Evolutionary conservation across 2,329 filamentous ascomycete genomes (phyloP), one percentile per base, ranked within the genome.

Genomic region (Ophiosphaerella narmari): DNA sequence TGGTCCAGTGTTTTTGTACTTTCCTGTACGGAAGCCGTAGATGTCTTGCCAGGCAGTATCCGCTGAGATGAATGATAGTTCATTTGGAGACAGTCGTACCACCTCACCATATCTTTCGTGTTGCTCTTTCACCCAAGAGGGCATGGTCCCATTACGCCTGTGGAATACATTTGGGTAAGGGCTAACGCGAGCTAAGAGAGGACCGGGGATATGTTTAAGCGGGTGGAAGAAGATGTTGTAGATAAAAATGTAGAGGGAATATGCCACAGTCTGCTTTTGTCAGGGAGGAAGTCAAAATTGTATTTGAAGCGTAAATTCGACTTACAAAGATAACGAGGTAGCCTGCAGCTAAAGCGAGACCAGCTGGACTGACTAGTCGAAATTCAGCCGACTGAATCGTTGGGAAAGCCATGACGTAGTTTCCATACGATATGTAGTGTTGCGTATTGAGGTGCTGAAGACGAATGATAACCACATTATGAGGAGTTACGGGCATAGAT

Each of bases 141-240:
- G 26, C n/a, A 68, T 62, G 1, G 35, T 50, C 4, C 75, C 74
- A 7, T 54, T 60, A 1, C 65, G 49, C 9, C 63, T 51, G 29
- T 55, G 60, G 12, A 64, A 38, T 13, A 59, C 59, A 40, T 74
- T 73, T 1, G 73, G 71, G 5, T 75, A 46, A 13, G 63, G 57
- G 4, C 68, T 65, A 2, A 66, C 62, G 16, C 70, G 61, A 23
- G 67, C 62, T 4, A 71, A 47, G 18, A 66, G 65, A 2, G 78
- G 76, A 0, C 77, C 78, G 1, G 77, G 77, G 24, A 75, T 75
- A 35, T 74, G 71, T 16, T 65, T 59, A 0, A 79, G 66, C 4
- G 78, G 77, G 32, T 77, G 74, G 48, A 79, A 74, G 55, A 68
- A 78, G 14, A 74, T 52, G 46, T 71, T 73, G 60, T 77, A 75